Base-by-base conservation (phyloP, 108 stramenopile species). In the Pseudonitzschia delicatissima region DNA sequence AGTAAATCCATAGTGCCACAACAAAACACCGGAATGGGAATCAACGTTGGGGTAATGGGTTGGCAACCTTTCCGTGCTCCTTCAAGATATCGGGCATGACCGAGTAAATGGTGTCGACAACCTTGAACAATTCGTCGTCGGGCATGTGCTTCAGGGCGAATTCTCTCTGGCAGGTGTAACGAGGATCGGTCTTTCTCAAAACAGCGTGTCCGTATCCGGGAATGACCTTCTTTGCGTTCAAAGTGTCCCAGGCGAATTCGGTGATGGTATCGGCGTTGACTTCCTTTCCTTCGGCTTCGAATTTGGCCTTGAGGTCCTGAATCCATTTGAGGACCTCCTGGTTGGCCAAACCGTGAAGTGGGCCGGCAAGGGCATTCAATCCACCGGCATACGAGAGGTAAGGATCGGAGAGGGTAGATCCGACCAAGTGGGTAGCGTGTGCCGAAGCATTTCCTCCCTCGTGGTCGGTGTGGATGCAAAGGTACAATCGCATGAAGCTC, bases 121-220 rank as follows among this genome's bases (percentile, higher is more conserved):
- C 93, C 78, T 97, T 96, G 90, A 99, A 99, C 29, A 99, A 76
- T 55, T 85, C 79, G 80, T 98, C 98, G 68, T 99, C 96, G 23
- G 98, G 98, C 88, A 99, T 89, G 87, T 98, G 94, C 86, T 99
- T 98, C 72, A 98, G 70, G n/a, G 96, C 99, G 80, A 99, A 99
- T 71, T 98, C 93, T 34, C 99, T 90, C 87, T 99, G 99, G 74
- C 95, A 97, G 18, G 95, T 95, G 83, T 99, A 99, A 49, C 99
- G 89, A 33, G 99, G 99, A 84, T 99, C 99, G 13, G 99, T 99
- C 81, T 98, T 98, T 18, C 99, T 85, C 39, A 99, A 79, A 8
- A 99, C 99, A 20, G 99, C 99, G 68, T 99, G 99, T 32, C 99
- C 99, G 83, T 98, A 99, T 61, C 99, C 97, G 45, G 98, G 98